phyloP scores from a whole-genome alignment of 106 monocot genomes.

The Apostasia ramifera region DNA sequence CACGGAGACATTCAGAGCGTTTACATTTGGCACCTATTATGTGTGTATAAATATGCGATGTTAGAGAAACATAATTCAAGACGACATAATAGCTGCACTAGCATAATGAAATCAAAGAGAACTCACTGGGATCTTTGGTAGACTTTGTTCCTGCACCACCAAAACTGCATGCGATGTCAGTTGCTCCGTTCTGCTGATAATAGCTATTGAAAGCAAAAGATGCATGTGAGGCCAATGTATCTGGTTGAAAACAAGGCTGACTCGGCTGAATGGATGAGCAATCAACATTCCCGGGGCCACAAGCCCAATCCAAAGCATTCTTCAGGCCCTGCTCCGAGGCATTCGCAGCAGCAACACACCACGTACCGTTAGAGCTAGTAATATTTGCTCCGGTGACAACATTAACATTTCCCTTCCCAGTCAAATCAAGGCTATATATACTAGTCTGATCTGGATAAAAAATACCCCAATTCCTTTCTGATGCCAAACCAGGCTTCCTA shows the following conservation, averaged over 20 bases:
- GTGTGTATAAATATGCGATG: too few relatives aligned
- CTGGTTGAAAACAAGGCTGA: conserved; percentile 90
- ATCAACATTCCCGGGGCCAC: conserved; percentile 94
- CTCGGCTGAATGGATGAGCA: conserved; percentile 96
- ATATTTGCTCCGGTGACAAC: conserved; percentile 71
- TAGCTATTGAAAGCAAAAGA: conserved; percentile 87
- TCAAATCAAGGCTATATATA: conserved; percentile 83
- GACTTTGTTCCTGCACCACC: conserved; percentile 73
- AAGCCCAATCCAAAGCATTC: conserved; percentile 91
- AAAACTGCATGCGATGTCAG: conserved; percentile 82
- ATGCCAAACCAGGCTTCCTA: conserved; percentile 83
- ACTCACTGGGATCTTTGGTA: conserved; percentile 86
- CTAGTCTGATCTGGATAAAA: conserved; percentile 92
- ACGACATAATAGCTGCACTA: too few relatives aligned
- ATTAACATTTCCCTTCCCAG: conserved; percentile 72
- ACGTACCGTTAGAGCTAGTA: conserved; percentile 75
- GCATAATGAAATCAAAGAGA: neutral
- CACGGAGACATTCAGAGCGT: too few relatives aligned
- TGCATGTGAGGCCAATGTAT: conserved; percentile 75
- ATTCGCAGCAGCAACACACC: conserved; percentile 75
- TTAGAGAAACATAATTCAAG: too few relatives aligned
- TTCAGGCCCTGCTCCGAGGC: conserved; percentile 61
- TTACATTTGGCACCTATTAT: too few relatives aligned
- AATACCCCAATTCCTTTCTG: conserved; percentile 95
- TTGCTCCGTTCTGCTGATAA: conserved; percentile 87